Percentiles rank a stretch among this genome's conserved stretches.
Conservation (phyloP, 1,284 basidiomycete species). For the Phylloboletellus chloephorus region DNA sequence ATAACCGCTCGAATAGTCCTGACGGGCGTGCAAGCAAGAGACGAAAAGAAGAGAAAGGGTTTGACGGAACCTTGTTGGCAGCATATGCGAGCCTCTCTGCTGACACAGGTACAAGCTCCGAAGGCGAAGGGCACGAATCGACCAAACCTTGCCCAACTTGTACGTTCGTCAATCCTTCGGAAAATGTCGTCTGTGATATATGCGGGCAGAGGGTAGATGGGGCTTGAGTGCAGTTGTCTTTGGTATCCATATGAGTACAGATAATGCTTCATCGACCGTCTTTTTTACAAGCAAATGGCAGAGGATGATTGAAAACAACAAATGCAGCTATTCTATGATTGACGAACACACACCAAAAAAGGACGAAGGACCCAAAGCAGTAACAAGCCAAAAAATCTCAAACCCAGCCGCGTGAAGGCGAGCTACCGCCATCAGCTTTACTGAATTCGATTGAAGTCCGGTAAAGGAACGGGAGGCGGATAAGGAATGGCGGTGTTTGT, state of each 20-base stretch:
- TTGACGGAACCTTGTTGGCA: slow-evolving; percentile 61
- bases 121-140: slow-evolving; percentile 30
- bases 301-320: slow-evolving; percentile 15
- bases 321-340: slow-evolving; percentile 29
- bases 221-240: slow-evolving; percentile 15
- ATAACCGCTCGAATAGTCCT: slow-evolving; percentile 49
- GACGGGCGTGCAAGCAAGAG: slow-evolving; percentile 39
- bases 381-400: slow-evolving; percentile 18
- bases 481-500: slow-evolving; percentile 15
- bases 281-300: slow-evolving; percentile 19
- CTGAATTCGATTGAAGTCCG: slow-evolving; percentile 25
- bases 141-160: slow-evolving; percentile 41
- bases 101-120: slow-evolving; percentile 33
- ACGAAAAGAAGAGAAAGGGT: slow-evolving; percentile 61
- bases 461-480: slow-evolving; percentile 21
- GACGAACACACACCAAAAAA: slow-evolving; percentile 22
- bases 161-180: slow-evolving; percentile 39
- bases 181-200: slow-evolving; percentile 36
- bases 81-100: slow-evolving; percentile 27
- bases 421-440: slow-evolving; percentile 14
- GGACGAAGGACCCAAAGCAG: slow-evolving; percentile 21
- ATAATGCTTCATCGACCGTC: slow-evolving; percentile 31
- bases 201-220: slow-evolving; percentile 30
- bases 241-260: slow-evolving; percentile 32
- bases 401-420: slow-evolving; percentile 19